Evolutionary conservation across 1,139 yeast genomes (phyloP), one percentile per base, ranked within the genome.

Genomic region (Geotrichum reessii): DNA sequence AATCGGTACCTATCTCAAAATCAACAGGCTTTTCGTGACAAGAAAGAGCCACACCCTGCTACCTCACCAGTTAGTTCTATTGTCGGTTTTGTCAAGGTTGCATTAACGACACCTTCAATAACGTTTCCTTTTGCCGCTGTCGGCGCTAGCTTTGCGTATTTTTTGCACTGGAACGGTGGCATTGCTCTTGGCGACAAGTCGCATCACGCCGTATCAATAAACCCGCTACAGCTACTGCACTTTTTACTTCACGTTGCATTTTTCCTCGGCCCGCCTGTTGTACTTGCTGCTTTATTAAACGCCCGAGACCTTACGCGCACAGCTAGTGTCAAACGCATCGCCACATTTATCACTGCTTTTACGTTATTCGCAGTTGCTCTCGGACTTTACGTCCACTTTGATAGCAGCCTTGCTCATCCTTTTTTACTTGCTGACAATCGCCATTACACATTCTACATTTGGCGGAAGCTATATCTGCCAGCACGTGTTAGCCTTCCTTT

Each of bases 381-480:
- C 24, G 50, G 46, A 3, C 22, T 52, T 6, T 21, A 50, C 11
- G 56, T 52, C 17, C 48, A 33, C 33, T 11, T 33, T 33, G 11
- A 47, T 14, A 33, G 52, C 31, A 52, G 49, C 44, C 50, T 86
- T 9, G 85, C 85, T 3, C 99, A 95, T 69, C 97, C 98, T 11
- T 95, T 92, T 71, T 72, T 93, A 48, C 77, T 92, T 53, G 96
- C 99, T 0, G 99, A 95, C 71, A 95, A 95, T 73, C 82, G 99
- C 63, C 99, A 93, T 70, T 90, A 84, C 70, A 85, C 96, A 0
- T 93, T 93, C 70, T 95, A 93, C 73, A 74, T 93, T 46, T 89
- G 87, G 81, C 81, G 83, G 59, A 81, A 81, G 61, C 67, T 92
- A 19, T 64, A 69, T 47, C 47, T 62, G 53, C 75, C 75, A 37